Evolutionary conservation across 305 asterid species (phyloP).

Genomic region (Fraxinus sp.): DNA sequence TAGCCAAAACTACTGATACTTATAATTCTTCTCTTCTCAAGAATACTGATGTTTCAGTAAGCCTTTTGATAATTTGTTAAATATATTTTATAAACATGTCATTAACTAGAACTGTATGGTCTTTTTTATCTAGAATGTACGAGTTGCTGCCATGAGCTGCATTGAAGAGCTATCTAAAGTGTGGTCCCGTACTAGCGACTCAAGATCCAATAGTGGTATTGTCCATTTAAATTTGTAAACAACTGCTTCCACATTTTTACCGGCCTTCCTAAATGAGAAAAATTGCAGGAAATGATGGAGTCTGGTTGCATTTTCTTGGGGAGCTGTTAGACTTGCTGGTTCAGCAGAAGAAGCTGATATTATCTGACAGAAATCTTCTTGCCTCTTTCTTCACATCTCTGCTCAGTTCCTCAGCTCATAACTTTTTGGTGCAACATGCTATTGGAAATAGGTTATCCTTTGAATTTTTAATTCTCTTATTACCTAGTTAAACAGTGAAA

Average conservation of each 20-base stretch:
- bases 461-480: slow-evolving; percentile 16
- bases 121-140: slow-evolving; percentile 48
- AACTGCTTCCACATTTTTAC: slow-evolving; percentile 8
- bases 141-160: slow-evolving; percentile 71
- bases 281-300: slow-evolving; percentile 54
- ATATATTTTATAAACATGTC: not conserved
- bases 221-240: not conserved
- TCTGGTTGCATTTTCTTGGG: slow-evolving; percentile 57
- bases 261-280: slow-evolving; percentile 27
- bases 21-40: not conserved
- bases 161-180: slow-evolving; percentile 52
- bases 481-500: not conserved
- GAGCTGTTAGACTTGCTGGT: slow-evolving; percentile 58
- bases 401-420: slow-evolving; percentile 57
- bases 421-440: slow-evolving; percentile 60
- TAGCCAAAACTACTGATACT: not conserved
- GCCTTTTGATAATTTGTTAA: not conserved
- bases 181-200: slow-evolving; percentile 41
- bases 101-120: slow-evolving; percentile 13
- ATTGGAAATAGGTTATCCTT: slow-evolving; percentile 57
- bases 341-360: slow-evolving; percentile 71
- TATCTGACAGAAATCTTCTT: slow-evolving; percentile 67
- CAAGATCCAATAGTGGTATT: slow-evolving; percentile 53
- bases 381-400: slow-evolving; percentile 60
- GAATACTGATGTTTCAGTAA: slow-evolving; percentile 11